Percentiles rank a stretch among this genome's conserved stretches.
These are phyloP conservation scores for Populus tremula DNA, from an alignment of 345 rosid species.

Conservation along the genomic window DNA sequence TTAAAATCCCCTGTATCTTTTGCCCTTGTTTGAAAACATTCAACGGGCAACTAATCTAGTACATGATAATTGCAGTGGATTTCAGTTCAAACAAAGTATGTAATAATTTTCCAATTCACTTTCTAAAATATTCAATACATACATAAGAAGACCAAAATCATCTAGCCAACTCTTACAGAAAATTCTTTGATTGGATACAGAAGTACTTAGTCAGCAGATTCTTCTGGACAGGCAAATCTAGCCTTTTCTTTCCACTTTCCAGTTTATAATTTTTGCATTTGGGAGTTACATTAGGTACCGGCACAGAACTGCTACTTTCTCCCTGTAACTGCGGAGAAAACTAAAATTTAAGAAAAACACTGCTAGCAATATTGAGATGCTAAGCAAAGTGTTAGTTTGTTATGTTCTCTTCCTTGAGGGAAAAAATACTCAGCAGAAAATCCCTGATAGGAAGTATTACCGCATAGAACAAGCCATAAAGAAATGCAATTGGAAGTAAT, in stretches of 20 bases:
- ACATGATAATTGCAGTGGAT: background rate
- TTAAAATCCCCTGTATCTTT: too few relatives aligned
- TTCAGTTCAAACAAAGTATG: background rate
- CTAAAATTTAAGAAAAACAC: background rate
- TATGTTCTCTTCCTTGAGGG: too few relatives aligned
- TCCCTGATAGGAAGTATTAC: too few relatives aligned
- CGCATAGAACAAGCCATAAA: too few relatives aligned
- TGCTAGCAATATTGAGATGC: too few relatives aligned
- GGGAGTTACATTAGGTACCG: conserved; percentile 25
- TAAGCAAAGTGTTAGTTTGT: background rate
- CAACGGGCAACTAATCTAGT: background rate
- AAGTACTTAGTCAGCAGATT: conserved; percentile 87
- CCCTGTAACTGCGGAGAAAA: conserved; percentile 38
- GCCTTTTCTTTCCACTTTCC: conserved; percentile 58
- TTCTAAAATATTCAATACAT: background rate
- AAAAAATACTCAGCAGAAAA: too few relatives aligned
- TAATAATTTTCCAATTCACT: too few relatives aligned
- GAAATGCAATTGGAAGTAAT: too few relatives aligned
- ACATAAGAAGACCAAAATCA: background rate
- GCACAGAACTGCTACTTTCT: conserved; percentile 33
- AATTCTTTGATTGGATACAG: conserved; percentile 62
- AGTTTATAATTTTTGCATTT: conserved; percentile 41
- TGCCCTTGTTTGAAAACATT: too few relatives aligned
- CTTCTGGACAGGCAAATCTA: conserved; percentile 91
- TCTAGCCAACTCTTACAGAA: conserved; percentile 5